Evolutionary conservation across 352 stramenopile species (phyloP), one percentile per base, ranked within the genome.

Genomic region (Phytophthora syringae): DNA sequence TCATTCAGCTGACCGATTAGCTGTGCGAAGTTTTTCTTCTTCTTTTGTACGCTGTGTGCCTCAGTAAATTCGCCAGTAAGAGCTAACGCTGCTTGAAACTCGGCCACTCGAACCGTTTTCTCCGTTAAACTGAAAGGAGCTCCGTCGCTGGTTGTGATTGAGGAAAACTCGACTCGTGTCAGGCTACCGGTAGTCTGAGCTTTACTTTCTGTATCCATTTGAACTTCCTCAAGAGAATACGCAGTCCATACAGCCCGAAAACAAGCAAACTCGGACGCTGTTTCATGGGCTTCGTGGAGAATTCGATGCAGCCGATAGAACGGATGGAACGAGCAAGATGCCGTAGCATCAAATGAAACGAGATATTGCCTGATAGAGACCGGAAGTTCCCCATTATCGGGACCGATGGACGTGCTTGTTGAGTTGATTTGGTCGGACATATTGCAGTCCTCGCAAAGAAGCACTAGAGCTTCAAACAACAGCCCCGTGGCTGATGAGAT

Each of bases 291-390:
- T 0, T n/a, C 16, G 9, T 20, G 57, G 0, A 80, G 28, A 18
- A 60, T 49, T 1, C 78, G 74, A 32, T 76, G 53, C 1, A 91
- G 71, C 12, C 84, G 72, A 39, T 79, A 67, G 28, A 87, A 87
- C 52, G 82, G 80, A 39, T 91, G 82, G 53, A 89, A 91, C 0
- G 80, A 88, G 53, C 76, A 80, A 0, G 52, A 63, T 12, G 73
- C 66, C 9, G 7, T 21, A 1, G 20, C 25, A 13, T 66, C 43
- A 27, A 84, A 81, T 5, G 52, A 58, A 25, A 58, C n/a, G 12
- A 75, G 47, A 20, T 36, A 58, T 12, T 18, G 25, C 20, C 21
- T 37, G n/a, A 71, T 32, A 12, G 25, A 16, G 5, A 21, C 0
- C 36, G 61, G 37, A 2, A 67, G 22, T 16, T n/a, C n/a, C n/a